phyloP scores from a whole-genome alignment of 805 yeast species.

The Komagataella ulmi region DNA sequence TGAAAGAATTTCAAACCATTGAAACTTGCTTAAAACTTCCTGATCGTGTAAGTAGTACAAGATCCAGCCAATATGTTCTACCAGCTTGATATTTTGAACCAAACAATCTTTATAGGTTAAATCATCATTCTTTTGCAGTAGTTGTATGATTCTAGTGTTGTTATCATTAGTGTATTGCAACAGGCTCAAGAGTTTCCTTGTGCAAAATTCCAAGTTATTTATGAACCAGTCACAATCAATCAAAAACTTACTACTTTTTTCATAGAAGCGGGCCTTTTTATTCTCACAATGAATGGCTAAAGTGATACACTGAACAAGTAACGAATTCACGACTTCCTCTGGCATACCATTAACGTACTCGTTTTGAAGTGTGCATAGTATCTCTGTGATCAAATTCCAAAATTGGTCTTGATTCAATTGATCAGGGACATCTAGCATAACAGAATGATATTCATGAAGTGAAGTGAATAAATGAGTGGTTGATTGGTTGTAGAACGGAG shows the following conservation, averaged over 20 bases:
- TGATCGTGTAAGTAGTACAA: slow-evolving; percentile 7
- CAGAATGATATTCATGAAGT: slow-evolving; percentile 5
- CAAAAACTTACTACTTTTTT: slow-evolving; percentile 13
- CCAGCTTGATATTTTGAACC: slow-evolving; percentile 14
- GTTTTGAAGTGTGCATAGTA: slow-evolving; percentile 11
- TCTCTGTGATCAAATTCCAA: slow-evolving; percentile 18
- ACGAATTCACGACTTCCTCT: slow-evolving; percentile 18
- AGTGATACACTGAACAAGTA: slow-evolving; percentile 19
- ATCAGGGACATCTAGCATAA: slow-evolving; percentile 4
- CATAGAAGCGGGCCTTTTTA: slow-evolving; percentile 12
- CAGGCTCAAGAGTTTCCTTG: slow-evolving; percentile 34
- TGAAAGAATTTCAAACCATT: slow-evolving; percentile 32
- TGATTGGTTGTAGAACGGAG: background rate
- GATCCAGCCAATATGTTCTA: slow-evolving; percentile 19
- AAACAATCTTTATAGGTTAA: background rate
- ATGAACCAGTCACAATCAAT: slow-evolving; percentile 17
- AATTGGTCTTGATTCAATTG: slow-evolving; percentile 14
- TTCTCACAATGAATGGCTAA: slow-evolving; percentile 9
- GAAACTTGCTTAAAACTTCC: slow-evolving; percentile 33
- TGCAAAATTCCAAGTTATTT: slow-evolving; percentile 26
- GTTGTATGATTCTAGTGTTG: slow-evolving; percentile 5
- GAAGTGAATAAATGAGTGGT: background rate
- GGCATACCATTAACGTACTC: slow-evolving; percentile 4
- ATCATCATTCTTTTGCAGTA: background rate
- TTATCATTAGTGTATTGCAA: slow-evolving; percentile 18